phyloP scores from a whole-genome alignment of 1,284 basidiomycete genomes.

The Sporisorium scitamineum region DNA sequence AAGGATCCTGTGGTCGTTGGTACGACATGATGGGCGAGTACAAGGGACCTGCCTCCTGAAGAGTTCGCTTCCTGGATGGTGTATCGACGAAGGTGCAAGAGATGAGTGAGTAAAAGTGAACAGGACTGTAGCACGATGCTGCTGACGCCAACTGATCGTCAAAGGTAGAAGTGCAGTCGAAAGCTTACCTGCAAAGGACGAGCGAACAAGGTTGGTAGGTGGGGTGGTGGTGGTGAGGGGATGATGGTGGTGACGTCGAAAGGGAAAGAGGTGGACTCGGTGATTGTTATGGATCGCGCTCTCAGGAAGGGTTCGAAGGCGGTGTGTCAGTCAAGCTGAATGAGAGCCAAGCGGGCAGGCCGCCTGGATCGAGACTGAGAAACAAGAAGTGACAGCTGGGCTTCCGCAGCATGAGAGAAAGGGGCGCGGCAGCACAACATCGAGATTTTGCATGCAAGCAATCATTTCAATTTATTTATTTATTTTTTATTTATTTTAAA shows the following conservation, averaged over 20 bases:
- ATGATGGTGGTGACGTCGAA: conserved; percentile 3
- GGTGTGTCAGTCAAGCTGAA: conserved; percentile 6
- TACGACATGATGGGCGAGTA: conserved; percentile 56
- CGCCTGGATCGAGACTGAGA: neutral
- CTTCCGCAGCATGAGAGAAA: conserved; percentile 16
- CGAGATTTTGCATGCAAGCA: no score
- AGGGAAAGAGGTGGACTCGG: neutral
- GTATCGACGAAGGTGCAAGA: neutral
- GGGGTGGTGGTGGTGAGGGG: conserved; percentile 2
- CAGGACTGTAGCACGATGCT: neutral
- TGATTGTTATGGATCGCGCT: neutral
- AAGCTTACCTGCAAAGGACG: conserved; percentile 17
- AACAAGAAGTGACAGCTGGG: conserved; percentile 5
- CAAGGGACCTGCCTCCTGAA: conserved; percentile 22
- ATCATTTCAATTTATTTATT: no score
- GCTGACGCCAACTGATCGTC: neutral
- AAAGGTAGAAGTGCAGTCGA: neutral
- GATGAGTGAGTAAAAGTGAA: neutral
- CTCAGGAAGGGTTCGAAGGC: neutral
- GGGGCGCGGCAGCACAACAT: neutral
- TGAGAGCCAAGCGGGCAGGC: neutral
- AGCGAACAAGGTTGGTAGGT: conserved; percentile 18
- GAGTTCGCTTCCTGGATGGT: conserved; percentile 16
- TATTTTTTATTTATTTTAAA: no score
- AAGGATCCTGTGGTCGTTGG: conserved; percentile 59